Evolutionary conservation across 345 rosid species (phyloP), one percentile per base, ranked within the genome.

Genomic region (Syzygium aqueum): DNA sequence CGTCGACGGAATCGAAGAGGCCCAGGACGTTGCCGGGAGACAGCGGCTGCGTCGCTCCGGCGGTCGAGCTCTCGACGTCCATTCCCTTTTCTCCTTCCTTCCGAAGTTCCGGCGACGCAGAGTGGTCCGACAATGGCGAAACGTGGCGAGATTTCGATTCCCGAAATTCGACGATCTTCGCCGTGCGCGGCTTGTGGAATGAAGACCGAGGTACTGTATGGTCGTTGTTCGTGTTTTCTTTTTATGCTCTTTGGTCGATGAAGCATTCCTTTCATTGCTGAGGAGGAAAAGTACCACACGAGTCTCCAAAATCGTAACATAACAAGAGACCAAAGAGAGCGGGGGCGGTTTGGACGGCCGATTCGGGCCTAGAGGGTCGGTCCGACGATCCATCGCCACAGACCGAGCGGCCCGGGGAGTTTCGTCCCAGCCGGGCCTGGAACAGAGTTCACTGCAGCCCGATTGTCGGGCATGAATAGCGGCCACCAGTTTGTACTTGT

Each of bases 1-100:
- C 91, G 57, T 92, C 91, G 53, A 91, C 92, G 46, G 92, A 90
- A 84, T 92, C 89, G 82, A 90, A 85, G 88, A 92, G 91, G 12
- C 84, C 49, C 40, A 50, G 78, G 51, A 77, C 54, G 86, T 87
- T 85, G 83, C 73, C 56, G 51, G 87, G 51, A 19, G 92, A 86
- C 57, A 91, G 93, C 82, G 78, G 91, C 90, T 87, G 88, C 46
- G 89, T 50, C n/a, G 87, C 89, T 56, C 14, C 56, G 80, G 53
- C 87, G 2, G 59, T 30, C 22, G 73, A 57, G 46, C 15, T 16
- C 14, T 52, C 0, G 56, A 46, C 37, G 16, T 52, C 85, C 85
- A 84, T 84, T 37, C 23, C 43, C 63, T 25, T 57, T 23, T 57
- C 65, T 30, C 8, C 43, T 30, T 6, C 77, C 1, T 15, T 67